Percentiles rank a stretch among this genome's conserved stretches.
phyloP scores from a whole-genome alignment of 1,284 basidiomycete species.

The Microbotryum silenes-acaulis region DNA sequence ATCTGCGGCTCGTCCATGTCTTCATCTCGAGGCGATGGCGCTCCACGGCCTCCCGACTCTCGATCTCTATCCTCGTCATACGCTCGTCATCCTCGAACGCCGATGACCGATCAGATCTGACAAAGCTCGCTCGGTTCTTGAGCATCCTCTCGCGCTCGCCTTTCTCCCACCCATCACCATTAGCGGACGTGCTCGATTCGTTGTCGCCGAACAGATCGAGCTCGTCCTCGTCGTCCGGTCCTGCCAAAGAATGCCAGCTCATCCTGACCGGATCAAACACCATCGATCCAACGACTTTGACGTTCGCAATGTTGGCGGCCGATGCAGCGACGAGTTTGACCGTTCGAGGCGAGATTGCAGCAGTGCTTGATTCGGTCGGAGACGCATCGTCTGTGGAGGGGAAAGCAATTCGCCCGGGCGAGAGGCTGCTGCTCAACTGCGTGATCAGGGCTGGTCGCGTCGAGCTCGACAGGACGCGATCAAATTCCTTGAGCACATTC shows the following conservation, averaged over 20 bases:
- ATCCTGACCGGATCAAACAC: constrained; percentile 86
- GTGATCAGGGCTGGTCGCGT: constrained; percentile 91
- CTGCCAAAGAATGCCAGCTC: constrained; percentile 76
- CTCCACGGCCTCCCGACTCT: constrained; percentile 65
- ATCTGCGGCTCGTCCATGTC: constrained; percentile 51
- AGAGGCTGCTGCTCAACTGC: constrained; percentile 49
- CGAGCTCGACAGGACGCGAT: constrained; percentile 68
- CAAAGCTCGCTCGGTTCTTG: constrained; percentile 49
- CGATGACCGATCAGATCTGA: constrained; percentile 39
- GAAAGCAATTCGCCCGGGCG: constrained; percentile 14
- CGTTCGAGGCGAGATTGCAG: neutral
- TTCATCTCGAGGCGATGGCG: constrained; percentile 72
- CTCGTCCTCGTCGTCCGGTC: constrained; percentile 79
- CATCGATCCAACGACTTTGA: constrained; percentile 82
- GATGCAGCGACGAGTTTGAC: constrained; percentile 9
- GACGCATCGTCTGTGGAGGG: neutral
- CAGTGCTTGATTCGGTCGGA: constrained; percentile 1
- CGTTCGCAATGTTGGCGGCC: constrained; percentile 41
- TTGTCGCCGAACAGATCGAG: constrained; percentile 78
- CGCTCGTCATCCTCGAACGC: constrained; percentile 12
- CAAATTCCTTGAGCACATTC: constrained; percentile 77
- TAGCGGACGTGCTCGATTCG: constrained; percentile 8
- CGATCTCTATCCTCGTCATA: constrained; percentile 65
- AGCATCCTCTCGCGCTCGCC: constrained; percentile 67
- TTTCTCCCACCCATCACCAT: constrained; percentile 53